Evolutionary conservation across 2,329 filamentous ascomycete species (phyloP).

Genomic region (Nemania sp.): DNA sequence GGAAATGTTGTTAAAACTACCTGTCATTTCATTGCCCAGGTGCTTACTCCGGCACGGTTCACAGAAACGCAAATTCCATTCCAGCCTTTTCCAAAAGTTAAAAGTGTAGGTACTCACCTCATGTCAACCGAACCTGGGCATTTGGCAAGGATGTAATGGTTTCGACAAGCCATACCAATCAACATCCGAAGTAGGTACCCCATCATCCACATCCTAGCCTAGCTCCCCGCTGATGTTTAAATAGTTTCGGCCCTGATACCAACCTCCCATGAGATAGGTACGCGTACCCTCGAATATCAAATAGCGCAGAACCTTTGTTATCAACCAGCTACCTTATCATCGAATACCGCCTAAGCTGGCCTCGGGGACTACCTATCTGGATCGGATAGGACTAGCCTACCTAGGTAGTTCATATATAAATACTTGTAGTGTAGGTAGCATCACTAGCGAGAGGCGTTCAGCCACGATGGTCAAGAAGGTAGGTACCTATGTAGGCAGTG

Average conservation of each 20-base stretch:
- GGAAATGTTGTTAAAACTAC: no score
- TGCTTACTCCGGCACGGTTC: conserved; percentile 14
- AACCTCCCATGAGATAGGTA: conserved; percentile 11
- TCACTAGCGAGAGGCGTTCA: not conserved
- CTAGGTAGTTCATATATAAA: not conserved
- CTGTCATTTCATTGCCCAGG: not conserved
- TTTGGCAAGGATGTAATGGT: not conserved
- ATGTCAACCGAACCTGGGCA: conserved; percentile 3
- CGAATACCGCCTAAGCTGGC: no score
- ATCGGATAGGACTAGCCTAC: not conserved
- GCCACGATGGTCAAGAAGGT: not conserved
- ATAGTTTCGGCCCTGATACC: conserved; percentile 14
- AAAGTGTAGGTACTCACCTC: not conserved
- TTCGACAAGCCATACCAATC: not conserved
- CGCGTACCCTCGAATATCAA: conserved; percentile 19
- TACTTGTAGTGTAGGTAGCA: not conserved
- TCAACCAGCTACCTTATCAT: not conserved
- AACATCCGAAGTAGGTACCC: not conserved
- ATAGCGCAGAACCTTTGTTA: not conserved
- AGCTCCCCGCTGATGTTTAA: conserved; percentile 8
- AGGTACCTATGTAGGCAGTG: no score
- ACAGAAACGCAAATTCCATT: conserved; percentile 8
- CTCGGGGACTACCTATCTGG: no score
- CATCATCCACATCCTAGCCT: conserved; percentile 5
- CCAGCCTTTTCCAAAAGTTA: not conserved